Evolutionary conservation across 441 rosid species (phyloP).

Genomic region (Erodium moschatum): DNA sequence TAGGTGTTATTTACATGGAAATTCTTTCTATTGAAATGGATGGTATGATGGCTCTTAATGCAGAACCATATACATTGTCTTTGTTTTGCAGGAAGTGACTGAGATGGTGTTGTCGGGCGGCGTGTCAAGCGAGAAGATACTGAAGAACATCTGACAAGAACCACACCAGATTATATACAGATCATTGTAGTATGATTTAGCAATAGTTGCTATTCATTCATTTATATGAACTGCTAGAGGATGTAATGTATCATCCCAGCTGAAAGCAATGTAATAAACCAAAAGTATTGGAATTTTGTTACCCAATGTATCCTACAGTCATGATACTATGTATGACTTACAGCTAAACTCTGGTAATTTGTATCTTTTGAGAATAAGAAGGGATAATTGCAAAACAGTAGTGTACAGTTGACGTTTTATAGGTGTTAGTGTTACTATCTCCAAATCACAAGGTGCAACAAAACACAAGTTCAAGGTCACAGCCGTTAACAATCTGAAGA

Average conservation of each 20-base stretch:
- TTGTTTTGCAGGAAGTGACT: conserved; percentile 67
- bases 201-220: conserved; percentile 25
- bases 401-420: too few relatives aligned
- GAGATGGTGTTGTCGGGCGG: conserved; percentile 66
- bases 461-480: too few relatives aligned
- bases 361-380: too few relatives aligned
- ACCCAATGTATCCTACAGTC: conserved; percentile 8
- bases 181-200: conserved; percentile 29
- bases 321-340: conserved; percentile 1
- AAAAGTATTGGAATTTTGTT: conserved; percentile 23
- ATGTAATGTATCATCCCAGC: conserved; percentile 19
- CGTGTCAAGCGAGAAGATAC: conserved; percentile 58
- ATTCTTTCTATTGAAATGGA: too few relatives aligned
- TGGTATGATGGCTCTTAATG: too few relatives aligned
- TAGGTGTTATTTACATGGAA: too few relatives aligned
- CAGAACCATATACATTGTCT: not conserved
- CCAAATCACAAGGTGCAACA: too few relatives aligned
- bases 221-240: conserved; percentile 24
- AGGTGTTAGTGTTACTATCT: too few relatives aligned
- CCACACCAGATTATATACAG: not conserved
- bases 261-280: conserved; percentile 19
- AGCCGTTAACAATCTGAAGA: too few relatives aligned
- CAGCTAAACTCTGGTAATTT: not conserved
- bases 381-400: too few relatives aligned
- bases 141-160: conserved; percentile 66